phyloP scores from a whole-genome alignment of 2,329 filamentous ascomycete genomes.

The Clarireedia monteithiana region DNA sequence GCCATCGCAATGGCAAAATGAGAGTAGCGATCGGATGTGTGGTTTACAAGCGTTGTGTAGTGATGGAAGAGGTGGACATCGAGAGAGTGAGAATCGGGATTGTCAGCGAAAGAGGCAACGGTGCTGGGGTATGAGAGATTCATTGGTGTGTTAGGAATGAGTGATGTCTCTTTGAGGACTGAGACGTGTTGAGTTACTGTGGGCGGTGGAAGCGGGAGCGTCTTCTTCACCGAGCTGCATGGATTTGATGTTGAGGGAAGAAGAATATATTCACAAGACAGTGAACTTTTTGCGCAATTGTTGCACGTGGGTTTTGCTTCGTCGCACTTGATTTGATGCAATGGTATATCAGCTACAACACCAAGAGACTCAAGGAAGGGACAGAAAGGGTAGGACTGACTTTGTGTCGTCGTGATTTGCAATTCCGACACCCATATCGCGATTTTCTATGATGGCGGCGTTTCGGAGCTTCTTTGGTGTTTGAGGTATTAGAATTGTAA shows the following conservation, averaged over 20 bases:
- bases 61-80: constrained; percentile 2
- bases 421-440: constrained; percentile 5
- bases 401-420: constrained; percentile 1
- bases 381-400: neutral
- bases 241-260: neutral
- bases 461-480: neutral
- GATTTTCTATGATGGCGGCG: neutral
- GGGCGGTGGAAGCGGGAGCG: neutral
- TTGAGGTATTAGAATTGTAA: neutral
- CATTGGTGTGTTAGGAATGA: neutral
- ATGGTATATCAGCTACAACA: neutral
- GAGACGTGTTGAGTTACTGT: neutral
- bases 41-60: neutral
- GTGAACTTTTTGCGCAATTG: neutral
- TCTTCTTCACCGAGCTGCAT: neutral
- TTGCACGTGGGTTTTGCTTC: neutral
- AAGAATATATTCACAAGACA: neutral
- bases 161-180: neutral
- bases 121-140: neutral
- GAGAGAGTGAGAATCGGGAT: neutral
- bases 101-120: neutral
- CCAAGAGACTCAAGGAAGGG: neutral
- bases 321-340: neutral
- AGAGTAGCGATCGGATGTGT: neutral
- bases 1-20: neutral